Percentiles rank a stretch among this genome's conserved stretches.
Conservation (phyloP, 2,329 filamentous ascomycete species). For the Ophiostoma pallidulum region DNA sequence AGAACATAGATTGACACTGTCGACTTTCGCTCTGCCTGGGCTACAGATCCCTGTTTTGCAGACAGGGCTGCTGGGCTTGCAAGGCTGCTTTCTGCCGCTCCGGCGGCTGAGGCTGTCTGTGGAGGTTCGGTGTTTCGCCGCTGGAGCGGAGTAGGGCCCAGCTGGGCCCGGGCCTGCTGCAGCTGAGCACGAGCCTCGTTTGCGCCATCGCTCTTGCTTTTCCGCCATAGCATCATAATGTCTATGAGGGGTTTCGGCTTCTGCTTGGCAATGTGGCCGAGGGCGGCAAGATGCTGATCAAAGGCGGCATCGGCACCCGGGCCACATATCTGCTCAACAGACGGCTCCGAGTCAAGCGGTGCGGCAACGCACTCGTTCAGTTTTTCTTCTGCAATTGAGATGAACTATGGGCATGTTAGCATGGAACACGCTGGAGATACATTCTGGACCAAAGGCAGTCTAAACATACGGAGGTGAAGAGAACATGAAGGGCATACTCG, state of each 20-base stretch:
- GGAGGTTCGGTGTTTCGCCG: slow-evolving; percentile 68
- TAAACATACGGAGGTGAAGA: slow-evolving; percentile 74
- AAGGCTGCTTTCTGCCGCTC: slow-evolving; percentile 22
- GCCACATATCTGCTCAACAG: slow-evolving; percentile 84
- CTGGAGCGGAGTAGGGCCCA: slow-evolving; percentile 40
- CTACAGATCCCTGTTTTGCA: slow-evolving; percentile 59
- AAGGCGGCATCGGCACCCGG: slow-evolving; percentile 80
- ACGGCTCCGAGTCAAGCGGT: slow-evolving; percentile 69
- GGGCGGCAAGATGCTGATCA: slow-evolving; percentile 84
- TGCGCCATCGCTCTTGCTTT: slow-evolving; percentile 86
- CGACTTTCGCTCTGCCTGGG: slow-evolving; percentile 77
- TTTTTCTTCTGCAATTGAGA: slow-evolving; percentile 92
- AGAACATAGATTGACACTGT: slow-evolving; percentile 94
- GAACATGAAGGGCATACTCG: slow-evolving; percentile 91
- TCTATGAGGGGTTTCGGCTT: slow-evolving; percentile 95
- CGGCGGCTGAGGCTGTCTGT: slow-evolving; percentile 28
- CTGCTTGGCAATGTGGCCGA: slow-evolving; percentile 88
- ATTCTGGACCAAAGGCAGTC: slow-evolving; percentile 24
- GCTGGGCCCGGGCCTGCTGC: slow-evolving; percentile 39
- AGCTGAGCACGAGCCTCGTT: slow-evolving; percentile 54
- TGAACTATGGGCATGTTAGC: slow-evolving; percentile 45
- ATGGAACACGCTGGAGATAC: background rate
- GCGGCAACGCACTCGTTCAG: slow-evolving; percentile 79
- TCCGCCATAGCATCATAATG: slow-evolving; percentile 96
- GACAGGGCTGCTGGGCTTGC: slow-evolving; percentile 32